Conservation (phyloP, 2,329 filamentous ascomycete species). For the Shiraia bambusicola region DNA sequence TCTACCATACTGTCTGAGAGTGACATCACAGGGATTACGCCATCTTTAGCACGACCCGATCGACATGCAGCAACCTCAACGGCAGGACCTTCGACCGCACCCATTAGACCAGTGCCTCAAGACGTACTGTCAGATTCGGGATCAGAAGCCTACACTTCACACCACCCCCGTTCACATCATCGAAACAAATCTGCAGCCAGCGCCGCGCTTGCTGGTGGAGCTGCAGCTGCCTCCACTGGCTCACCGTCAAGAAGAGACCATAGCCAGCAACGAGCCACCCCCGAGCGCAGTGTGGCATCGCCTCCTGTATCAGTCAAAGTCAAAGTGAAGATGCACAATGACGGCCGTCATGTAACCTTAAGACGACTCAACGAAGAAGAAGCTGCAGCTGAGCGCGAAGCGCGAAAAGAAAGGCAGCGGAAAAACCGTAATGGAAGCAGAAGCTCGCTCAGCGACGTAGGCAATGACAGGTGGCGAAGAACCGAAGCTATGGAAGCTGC, state of each 20-base stretch:
- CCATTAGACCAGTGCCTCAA: slow-evolving; percentile 40
- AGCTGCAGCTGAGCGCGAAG: slow-evolving; percentile 61
- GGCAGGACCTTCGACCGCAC: slow-evolving; percentile 34
- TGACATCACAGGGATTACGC: slow-evolving; percentile 47
- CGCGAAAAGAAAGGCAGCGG: slow-evolving; percentile 50
- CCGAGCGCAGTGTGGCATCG: slow-evolving; percentile 51
- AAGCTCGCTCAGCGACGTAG: slow-evolving; percentile 41
- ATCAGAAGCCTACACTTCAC: slow-evolving; percentile 41
- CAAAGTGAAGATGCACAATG: slow-evolving; percentile 66
- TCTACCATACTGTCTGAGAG: slow-evolving; percentile 49
- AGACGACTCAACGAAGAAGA: slow-evolving; percentile 63
- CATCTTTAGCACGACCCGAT: slow-evolving; percentile 45
- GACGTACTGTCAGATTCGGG: slow-evolving; percentile 47
- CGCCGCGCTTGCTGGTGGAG: slow-evolving; percentile 29
- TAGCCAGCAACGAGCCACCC: slow-evolving; percentile 33
- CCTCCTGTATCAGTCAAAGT: slow-evolving; percentile 66
- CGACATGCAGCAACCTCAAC: slow-evolving; percentile 31
- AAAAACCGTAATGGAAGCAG: slow-evolving; percentile 44
- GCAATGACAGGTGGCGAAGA: slow-evolving; percentile 44
- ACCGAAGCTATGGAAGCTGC: slow-evolving; percentile 41
- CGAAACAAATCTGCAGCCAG: slow-evolving; percentile 31
- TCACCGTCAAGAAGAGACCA: slow-evolving; percentile 33
- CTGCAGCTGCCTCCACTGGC: slow-evolving; percentile 26
- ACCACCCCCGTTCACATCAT: slow-evolving; percentile 39
- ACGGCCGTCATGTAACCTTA: slow-evolving; percentile 64